Evolutionary conservation across 192 early-diverging fungal genomes (phyloP).

Genomic region (Coemansia sp.): DNA sequence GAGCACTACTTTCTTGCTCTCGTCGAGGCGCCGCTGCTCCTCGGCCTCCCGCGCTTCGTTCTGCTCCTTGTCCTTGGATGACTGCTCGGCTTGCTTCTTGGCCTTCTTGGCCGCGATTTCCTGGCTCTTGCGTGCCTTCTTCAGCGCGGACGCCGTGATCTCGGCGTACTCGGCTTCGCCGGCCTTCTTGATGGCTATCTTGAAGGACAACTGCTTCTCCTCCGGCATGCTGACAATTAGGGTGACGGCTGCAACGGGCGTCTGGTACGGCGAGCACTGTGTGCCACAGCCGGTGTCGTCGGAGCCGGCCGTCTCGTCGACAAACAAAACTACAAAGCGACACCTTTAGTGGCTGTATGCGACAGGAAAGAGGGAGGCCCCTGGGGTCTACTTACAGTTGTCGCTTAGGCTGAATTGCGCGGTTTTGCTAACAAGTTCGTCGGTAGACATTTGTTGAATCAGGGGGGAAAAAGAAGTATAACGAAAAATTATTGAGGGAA

Average conservation of each 20-base stretch:
- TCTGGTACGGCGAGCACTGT: conserved; percentile 73
- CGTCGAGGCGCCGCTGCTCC: conserved; percentile 80
- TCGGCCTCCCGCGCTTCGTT: conserved; percentile 55
- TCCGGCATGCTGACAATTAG: conserved; percentile 48
- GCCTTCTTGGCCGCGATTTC: conserved; percentile 68
- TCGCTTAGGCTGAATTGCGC: conserved; percentile 29
- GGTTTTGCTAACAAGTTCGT: conserved; percentile 24
- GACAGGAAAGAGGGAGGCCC: too few species aligned
- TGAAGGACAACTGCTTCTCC: conserved; percentile 45
- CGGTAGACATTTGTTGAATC: conserved; percentile 29
- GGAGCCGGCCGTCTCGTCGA: conserved; percentile 81
- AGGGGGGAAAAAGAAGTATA: not conserved
- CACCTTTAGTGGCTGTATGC: not conserved
- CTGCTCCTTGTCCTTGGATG: conserved; percentile 63
- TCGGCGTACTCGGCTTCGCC: conserved; percentile 69
- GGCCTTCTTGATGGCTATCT: conserved; percentile 70
- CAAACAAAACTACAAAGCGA: conserved; percentile 37
- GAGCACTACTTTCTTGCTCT: conserved; percentile 79
- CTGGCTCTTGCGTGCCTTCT: conserved; percentile 83
- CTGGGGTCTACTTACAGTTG: conserved; percentile 39
- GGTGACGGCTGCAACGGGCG: conserved; percentile 70
- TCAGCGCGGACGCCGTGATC: conserved; percentile 85
- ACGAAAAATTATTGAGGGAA: not conserved
- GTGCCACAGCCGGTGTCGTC: conserved; percentile 80
- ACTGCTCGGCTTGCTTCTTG: conserved; percentile 75